Evolutionary conservation across 495 filamentous ascomycete species (phyloP).

Genomic region (Thozetella sp.): DNA sequence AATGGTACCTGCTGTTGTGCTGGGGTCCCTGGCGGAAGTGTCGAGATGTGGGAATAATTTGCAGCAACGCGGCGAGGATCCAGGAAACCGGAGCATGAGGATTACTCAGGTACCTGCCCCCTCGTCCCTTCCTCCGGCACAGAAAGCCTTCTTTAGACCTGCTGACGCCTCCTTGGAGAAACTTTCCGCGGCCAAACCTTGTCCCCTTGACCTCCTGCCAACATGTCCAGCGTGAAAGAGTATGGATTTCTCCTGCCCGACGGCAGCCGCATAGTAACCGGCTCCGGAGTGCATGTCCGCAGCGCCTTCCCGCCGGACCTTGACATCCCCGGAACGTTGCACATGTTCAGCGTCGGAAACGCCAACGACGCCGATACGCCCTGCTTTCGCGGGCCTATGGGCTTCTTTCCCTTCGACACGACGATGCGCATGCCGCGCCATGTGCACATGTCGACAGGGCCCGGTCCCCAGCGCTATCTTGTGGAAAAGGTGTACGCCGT

Average conservation of each 20-base stretch:
- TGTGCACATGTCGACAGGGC: constrained; percentile 1
- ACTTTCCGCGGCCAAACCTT: no score
- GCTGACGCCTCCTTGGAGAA: no score
- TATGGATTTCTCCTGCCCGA: not conserved
- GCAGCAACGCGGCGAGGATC: no score
- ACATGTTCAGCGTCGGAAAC: not conserved
- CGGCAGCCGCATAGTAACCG: not conserved
- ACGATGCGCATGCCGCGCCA: constrained; percentile 1
- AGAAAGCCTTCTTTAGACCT: no score
- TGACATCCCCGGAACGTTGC: constrained; percentile 1
- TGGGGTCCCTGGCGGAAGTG: no score
- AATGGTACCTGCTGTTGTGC: no score
- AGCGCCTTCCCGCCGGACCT: not conserved
- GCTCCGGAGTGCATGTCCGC: not conserved
- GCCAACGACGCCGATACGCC: not conserved
- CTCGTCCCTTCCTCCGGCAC: no score
- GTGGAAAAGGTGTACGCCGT: constrained; percentile 1
- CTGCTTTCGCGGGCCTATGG: not conserved
- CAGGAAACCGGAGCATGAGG: no score
- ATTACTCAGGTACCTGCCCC: no score
- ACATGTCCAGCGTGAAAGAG: not conserved
- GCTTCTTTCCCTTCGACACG: constrained; percentile 3
- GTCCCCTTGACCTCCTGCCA: no score
- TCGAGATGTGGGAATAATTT: no score
- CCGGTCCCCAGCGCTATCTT: not conserved